These are phyloP conservation scores for Candida gigantensis DNA, from an alignment of 1,139 yeast genomes.

Conservation along the genomic window DNA sequence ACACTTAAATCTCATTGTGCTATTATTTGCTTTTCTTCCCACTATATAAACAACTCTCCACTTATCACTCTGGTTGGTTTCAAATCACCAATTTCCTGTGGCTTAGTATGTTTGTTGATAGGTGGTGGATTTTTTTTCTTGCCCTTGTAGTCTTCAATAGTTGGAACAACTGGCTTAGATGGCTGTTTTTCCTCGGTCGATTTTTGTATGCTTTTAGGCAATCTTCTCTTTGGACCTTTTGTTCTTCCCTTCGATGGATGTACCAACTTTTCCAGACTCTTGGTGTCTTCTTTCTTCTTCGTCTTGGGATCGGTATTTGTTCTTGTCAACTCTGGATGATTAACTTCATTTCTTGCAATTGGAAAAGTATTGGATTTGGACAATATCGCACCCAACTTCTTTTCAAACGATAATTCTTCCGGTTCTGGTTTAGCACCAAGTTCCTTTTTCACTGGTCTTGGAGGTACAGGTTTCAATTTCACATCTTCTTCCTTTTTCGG, in stretches of 20 bases:
- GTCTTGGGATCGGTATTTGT: slow-evolving; percentile 2
- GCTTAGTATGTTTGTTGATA: slow-evolving; percentile 31
- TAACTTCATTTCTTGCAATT: background rate
- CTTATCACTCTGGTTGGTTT: slow-evolving; percentile 32
- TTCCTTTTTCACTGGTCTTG: too few relatives aligned
- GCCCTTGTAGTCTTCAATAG: background rate
- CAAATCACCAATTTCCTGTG: slow-evolving; percentile 26
- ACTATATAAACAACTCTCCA: slow-evolving; percentile 36
- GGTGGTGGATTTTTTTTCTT: slow-evolving; percentile 28
- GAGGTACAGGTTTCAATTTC: background rate
- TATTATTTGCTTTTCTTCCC: too few relatives aligned
- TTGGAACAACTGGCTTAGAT: background rate
- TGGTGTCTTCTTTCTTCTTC: slow-evolving; percentile 13
- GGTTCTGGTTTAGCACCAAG: slow-evolving; percentile 6
- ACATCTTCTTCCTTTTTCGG: background rate
- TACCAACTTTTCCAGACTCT: slow-evolving; percentile 32
- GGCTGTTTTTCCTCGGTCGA: too few relatives aligned
- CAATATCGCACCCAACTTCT: slow-evolving; percentile 11
- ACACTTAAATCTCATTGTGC: too few relatives aligned
- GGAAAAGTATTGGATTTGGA: slow-evolving; percentile 13
- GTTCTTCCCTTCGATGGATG: slow-evolving; percentile 67
- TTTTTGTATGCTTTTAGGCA: slow-evolving; percentile 44
- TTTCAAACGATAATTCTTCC: slow-evolving; percentile 12
- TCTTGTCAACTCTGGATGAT: slow-evolving; percentile 2
- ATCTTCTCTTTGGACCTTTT: slow-evolving; percentile 74